Base-by-base conservation (phyloP, 2,329 filamentous ascomycete genomes). In the Fusarium continuum region DNA sequence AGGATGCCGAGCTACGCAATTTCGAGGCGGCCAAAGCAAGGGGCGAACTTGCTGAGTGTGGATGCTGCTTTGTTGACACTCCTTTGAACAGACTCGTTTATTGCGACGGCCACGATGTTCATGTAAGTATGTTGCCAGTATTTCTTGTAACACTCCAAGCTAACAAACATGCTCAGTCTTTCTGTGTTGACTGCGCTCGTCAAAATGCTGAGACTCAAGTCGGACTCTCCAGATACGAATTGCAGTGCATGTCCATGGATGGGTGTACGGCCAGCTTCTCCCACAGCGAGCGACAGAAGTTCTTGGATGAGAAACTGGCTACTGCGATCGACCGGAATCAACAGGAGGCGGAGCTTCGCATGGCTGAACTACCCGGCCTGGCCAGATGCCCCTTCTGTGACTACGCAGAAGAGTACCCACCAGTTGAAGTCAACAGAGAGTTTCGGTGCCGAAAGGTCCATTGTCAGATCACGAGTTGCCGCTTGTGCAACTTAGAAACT, bases 321-420 rank as follows among this genome's bases (percentile, higher is more conserved):
- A 77, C 82, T 4, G 89, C 88, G 8, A 78, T 96, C 3, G 89
- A 90, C 52, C 82, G 85, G 19, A 83, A 93, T 46, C 89, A 93
- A 71, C 88, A 91, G 73, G 85, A 90, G 68, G 83, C 88, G 16
- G 84, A 86, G 20, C 79, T 96, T 32, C 84, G 85, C n/a, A 79
- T 85, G 59, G 91, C 91, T 1, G 85, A 83, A 0, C 83, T 96
- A 29, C 87, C 92, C 34, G 86, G 88, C 59, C 83, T 96, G 2
- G 90, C 85, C 26, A 86, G 84, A 26, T 96, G 92, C 65, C 91
- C 92, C 0, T 95, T 93, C 71, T 96, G 92, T 73, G 87, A 91
- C 19, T 96, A 86, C 77, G 91, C 91, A 35, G 90, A 88, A 28
- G 89, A 92, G 56, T 91, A 87, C 63, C 86, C 85, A 0, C 85